A percentile compares a stretch with the other conserved stretches of the same genome.
Conservation (phyloP, 2,329 filamentous ascomycete genomes). For the Hysterium pulicare region DNA sequence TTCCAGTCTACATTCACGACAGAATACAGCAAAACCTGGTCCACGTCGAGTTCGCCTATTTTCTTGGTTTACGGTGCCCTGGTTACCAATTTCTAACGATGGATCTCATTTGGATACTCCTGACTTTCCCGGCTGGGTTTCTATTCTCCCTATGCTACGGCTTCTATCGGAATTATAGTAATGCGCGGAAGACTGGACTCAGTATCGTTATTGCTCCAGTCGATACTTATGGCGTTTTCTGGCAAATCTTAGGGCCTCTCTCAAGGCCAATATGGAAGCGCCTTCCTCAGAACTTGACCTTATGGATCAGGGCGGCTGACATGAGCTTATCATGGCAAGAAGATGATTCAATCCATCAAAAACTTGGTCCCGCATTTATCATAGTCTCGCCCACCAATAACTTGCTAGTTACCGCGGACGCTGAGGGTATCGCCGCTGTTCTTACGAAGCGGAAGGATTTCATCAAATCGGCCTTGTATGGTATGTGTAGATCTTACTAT, state of each 20-base stretch:
- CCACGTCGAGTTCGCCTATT: too few relatives aligned
- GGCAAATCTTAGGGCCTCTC: slow-evolving; percentile 7
- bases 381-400: slow-evolving; percentile 14
- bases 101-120: slow-evolving; percentile 1
- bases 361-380: slow-evolving; percentile 15
- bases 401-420: slow-evolving; percentile 16
- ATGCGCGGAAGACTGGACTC: slow-evolving; percentile 14
- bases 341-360: slow-evolving; percentile 6
- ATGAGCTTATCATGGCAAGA: slow-evolving; percentile 14
- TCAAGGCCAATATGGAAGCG: neutral
- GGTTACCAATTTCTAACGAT: slow-evolving; percentile 2
- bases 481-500: slow-evolving; percentile 1
- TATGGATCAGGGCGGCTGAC: slow-evolving; percentile 15
- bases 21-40: too few relatives aligned
- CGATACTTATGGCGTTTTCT: slow-evolving; percentile 14
- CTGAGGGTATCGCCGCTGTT: slow-evolving; percentile 12
- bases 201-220: slow-evolving; percentile 14
- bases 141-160: slow-evolving; percentile 2
- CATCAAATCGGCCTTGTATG: slow-evolving; percentile 20
- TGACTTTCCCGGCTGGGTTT: slow-evolving; percentile 1
- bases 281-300: slow-evolving; percentile 4
- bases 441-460: slow-evolving; percentile 18
- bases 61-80: too few relatives aligned
- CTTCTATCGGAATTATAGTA: slow-evolving; percentile 15
- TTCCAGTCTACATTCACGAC: too few relatives aligned